phyloP scores from a whole-genome alignment of 805 yeast genomes.

The Ogataea methylovora region DNA sequence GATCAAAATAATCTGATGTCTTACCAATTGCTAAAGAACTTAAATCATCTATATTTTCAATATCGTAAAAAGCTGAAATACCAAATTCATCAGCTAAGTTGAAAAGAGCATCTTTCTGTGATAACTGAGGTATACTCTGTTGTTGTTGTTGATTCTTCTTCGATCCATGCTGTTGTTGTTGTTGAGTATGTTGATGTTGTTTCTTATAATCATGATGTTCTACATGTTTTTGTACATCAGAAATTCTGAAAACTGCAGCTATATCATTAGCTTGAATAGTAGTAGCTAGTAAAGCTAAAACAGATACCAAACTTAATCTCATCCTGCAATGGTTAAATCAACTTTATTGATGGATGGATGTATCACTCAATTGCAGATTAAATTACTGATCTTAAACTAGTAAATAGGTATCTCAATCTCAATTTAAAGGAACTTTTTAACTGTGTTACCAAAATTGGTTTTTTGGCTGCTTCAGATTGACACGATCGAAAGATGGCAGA shows the following conservation, averaged over 20 bases:
- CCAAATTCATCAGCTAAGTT: slow-evolving; percentile 40
- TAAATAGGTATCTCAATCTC: no score
- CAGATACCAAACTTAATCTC: not conserved
- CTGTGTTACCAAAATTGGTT: no score
- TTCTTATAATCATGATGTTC: not conserved
- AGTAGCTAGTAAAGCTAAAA: not conserved
- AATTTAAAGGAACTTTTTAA: no score
- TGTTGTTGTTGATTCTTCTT: not conserved
- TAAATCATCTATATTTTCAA: slow-evolving; percentile 22
- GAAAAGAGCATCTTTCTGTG: slow-evolving; percentile 27
- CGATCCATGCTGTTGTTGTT: not conserved
- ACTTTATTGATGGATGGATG: no score
- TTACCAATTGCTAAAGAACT: slow-evolving; percentile 16
- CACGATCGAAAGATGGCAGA: no score
- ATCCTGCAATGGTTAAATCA: no score
- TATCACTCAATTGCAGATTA: no score
- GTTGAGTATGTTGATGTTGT: not conserved
- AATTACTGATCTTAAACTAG: no score
- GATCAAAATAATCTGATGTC: slow-evolving; percentile 1
- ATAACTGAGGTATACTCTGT: slow-evolving; percentile 8
- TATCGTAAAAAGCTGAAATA: slow-evolving; percentile 27
- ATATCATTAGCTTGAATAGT: not conserved
- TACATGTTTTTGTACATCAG: not conserved
- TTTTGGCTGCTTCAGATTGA: no score
- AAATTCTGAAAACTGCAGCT: not conserved